A percentile compares a stretch with the other conserved stretches of the same genome.
These are phyloP conservation scores for Alternaria brassicae DNA, from an alignment of 2,329 filamentous ascomycete species.

Conservation along the genomic window DNA sequence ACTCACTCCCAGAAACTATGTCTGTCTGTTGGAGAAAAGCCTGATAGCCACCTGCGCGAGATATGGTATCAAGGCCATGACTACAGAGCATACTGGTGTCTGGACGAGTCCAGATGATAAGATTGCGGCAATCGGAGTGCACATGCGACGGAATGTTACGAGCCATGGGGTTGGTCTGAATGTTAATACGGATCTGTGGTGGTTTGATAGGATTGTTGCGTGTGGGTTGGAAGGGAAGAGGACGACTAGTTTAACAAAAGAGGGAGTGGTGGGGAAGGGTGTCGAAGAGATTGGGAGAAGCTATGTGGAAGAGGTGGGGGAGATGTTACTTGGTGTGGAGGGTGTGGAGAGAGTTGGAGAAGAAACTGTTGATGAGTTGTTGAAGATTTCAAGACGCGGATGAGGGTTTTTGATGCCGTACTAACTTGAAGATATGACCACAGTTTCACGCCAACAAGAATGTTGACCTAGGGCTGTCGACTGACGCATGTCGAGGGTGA, in stretches of 20 bases:
- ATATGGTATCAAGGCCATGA: conserved; percentile 68
- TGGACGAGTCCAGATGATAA: conserved; percentile 70
- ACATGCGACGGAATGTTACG: conserved; percentile 82
- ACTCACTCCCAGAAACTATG: conserved; percentile 77
- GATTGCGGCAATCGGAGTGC: conserved; percentile 91
- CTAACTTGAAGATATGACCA: background rate
- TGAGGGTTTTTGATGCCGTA: background rate
- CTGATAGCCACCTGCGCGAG: conserved; percentile 70
- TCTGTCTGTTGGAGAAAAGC: conserved; percentile 76
- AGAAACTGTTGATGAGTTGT: conserved; percentile 20
- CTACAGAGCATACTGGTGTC: conserved; percentile 81
- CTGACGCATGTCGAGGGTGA: background rate
- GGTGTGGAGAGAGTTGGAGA: conserved; percentile 25
- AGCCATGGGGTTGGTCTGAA: conserved; percentile 86
- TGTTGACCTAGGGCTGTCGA: background rate
- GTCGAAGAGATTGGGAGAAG: conserved; percentile 50
- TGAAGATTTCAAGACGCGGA: background rate
- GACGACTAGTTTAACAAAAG: conserved; percentile 74
- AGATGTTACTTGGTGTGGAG: conserved; percentile 32
- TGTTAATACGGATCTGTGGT: conserved; percentile 68
- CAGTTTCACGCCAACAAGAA: background rate
- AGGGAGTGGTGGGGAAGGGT: conserved; percentile 52
- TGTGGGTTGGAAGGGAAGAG: conserved; percentile 84
- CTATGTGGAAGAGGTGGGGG: conserved; percentile 53
- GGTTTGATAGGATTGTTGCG: conserved; percentile 80